A percentile compares a stretch with the other conserved stretches of the same genome.
These are phyloP conservation scores for Scalesia atractyloides DNA, from an alignment of 129 eudicot species.

Conservation along the genomic window DNA sequence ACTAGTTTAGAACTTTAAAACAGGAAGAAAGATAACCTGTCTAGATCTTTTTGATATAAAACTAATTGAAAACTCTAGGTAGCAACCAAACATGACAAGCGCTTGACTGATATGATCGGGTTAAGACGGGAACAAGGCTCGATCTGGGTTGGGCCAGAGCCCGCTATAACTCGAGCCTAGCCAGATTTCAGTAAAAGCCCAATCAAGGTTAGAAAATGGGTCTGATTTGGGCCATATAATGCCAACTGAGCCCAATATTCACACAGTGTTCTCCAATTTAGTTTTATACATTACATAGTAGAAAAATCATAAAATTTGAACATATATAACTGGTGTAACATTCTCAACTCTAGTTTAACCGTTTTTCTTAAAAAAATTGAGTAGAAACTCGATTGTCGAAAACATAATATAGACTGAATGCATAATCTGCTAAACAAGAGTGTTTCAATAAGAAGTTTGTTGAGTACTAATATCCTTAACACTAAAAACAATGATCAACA, in stretches of 20 bases:
- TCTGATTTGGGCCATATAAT: not conserved
- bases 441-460: not conserved
- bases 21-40: too few species aligned
- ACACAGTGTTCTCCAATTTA: too few species aligned
- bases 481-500: conserved; percentile 5
- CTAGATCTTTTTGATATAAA: too few species aligned
- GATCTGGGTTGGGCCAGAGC: not conserved
- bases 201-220: not conserved
- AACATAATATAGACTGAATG: not conserved
- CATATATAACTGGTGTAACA: too few species aligned
- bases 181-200: not conserved
- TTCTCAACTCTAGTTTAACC: too few species aligned
- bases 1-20: too few species aligned
- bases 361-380: too few species aligned
- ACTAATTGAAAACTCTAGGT: too few species aligned
- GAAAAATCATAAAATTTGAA: too few species aligned
- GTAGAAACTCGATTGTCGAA: not conserved
- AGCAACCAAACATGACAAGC: too few species aligned
- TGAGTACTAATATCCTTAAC: not conserved
- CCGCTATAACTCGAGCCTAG: not conserved
- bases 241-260: not conserved
- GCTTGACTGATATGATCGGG: not conserved
- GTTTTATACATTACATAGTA: too few species aligned
- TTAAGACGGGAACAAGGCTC: not conserved
- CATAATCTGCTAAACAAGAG: not conserved